Percentiles rank a stretch among this genome's conserved stretches.
Conservation (phyloP, 176 grass and related monocot genomes). For the Puya raimondii region DNA sequence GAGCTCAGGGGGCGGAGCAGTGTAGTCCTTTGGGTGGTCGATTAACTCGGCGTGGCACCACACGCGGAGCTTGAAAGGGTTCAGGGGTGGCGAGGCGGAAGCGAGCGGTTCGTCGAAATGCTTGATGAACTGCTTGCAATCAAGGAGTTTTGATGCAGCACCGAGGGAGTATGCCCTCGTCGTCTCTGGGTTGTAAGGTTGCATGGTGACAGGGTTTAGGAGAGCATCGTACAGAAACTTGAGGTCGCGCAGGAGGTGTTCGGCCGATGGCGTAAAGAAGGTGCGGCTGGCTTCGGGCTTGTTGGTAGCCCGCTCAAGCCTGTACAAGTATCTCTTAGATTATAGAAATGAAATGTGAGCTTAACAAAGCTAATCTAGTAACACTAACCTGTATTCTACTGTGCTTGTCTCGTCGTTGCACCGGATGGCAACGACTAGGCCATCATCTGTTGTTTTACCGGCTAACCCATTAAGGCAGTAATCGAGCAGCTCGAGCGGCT, state of each 20-base stretch:
- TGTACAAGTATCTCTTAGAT: slow-evolving; percentile 5
- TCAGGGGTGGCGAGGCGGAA: slow-evolving; percentile 20
- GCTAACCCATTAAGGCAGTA: slow-evolving; percentile 48
- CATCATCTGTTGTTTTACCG: slow-evolving; percentile 54
- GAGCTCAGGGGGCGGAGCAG: slow-evolving; percentile 60
- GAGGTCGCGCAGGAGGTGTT: slow-evolving; percentile 56
- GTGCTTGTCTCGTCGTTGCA: slow-evolving; percentile 62
- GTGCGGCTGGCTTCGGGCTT: slow-evolving; percentile 1
- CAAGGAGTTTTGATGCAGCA: slow-evolving; percentile 67
- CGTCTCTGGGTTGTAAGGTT: slow-evolving; percentile 47
- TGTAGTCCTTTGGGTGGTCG: slow-evolving; percentile 79
- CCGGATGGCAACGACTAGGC: slow-evolving; percentile 43
- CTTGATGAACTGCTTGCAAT: slow-evolving; percentile 93
- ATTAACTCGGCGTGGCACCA: slow-evolving; percentile 68
- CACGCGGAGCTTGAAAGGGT: slow-evolving; percentile 46
- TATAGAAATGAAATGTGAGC: too few relatives aligned
- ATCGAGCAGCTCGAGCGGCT: slow-evolving; percentile 58
- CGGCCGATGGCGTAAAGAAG: slow-evolving; percentile 36
- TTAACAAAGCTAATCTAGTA: too few relatives aligned
- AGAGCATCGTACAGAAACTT: slow-evolving; percentile 67
- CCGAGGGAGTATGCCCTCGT: slow-evolving; percentile 29
- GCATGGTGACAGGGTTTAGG: slow-evolving; percentile 64
- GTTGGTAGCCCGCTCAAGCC: slow-evolving; percentile 43
- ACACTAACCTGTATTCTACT: slow-evolving; percentile 77
- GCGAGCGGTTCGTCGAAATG: slow-evolving; percentile 47